Evolutionary conservation across 768 basidiomycete species (phyloP).

Genomic region (Boletus subparvulus): DNA sequence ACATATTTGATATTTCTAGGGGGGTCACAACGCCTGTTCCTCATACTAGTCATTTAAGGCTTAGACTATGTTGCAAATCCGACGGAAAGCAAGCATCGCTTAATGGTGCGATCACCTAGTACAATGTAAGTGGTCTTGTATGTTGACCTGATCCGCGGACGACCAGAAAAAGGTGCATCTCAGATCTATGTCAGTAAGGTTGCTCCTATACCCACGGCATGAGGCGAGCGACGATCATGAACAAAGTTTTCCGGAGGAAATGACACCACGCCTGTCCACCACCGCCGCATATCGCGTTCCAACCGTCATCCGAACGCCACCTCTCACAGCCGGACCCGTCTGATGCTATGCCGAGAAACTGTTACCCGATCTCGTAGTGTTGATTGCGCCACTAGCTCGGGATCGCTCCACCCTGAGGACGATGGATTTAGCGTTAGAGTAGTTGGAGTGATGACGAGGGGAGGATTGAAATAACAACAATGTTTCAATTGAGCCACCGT

Average conservation of each 20-base stretch:
- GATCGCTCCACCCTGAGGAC: conserved; percentile 11
- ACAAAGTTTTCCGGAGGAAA: background rate
- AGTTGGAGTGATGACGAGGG: background rate
- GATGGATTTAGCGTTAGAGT: background rate
- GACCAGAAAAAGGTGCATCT: conserved; percentile 22
- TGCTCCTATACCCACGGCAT: conserved; percentile 15
- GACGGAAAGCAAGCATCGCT: background rate
- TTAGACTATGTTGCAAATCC: conserved; percentile 10
- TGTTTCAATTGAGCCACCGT: background rate
- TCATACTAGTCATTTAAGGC: background rate
- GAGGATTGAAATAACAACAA: background rate
- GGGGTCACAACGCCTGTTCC: background rate
- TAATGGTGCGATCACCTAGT: background rate
- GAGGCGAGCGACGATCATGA: conserved; percentile 26
- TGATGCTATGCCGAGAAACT: background rate
- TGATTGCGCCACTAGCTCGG: background rate
- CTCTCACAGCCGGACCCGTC: background rate
- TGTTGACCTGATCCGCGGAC: conserved; percentile 27
- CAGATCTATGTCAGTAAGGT: conserved; percentile 14
- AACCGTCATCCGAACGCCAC: conserved; percentile 11
- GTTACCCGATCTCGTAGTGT: background rate
- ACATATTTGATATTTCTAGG: conserved; percentile 4
- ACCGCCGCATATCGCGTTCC: conserved; percentile 4
- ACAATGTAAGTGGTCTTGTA: conserved; percentile 1
- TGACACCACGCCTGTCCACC: background rate